Evolutionary conservation across 2,329 filamentous ascomycete genomes (phyloP), one percentile per base, ranked within the genome.

Genomic region (Endothia cerciana): DNA sequence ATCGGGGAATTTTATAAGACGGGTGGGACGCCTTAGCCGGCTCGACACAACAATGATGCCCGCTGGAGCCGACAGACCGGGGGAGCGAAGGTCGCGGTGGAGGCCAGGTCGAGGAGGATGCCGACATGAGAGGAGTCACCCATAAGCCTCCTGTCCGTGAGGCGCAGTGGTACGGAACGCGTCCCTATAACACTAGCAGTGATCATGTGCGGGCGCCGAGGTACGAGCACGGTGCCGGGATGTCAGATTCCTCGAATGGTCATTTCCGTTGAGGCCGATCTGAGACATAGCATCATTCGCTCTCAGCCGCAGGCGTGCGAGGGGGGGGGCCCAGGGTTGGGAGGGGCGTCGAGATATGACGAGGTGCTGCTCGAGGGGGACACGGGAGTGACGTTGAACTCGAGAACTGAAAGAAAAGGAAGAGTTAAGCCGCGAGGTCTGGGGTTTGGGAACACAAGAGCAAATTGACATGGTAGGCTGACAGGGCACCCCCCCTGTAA

Each of bases 1-100:
- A 62, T 53, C n/a, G 60, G 33, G 45, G 36, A 51, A 36, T 53
- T 62, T 40, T 38, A 49, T 25, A 25, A 43, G 25, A 30, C 30
- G 36, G 28, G 22, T 22, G 43, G 30, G 11, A 30, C 22, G n/a
- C 47, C 49, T 49, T 6, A 40, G 36, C 22, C 36, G 49, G 30
- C 19, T 62, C n/a, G 30, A 53, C 19, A 41, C 45, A 36, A 45
- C 60, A 55, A 55, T 28, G 28, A 30, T 25, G 33, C 36, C 36
- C 19, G 55, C 15, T 41, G 36, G 60, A 53, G n/a, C 33, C 47
- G 28, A 55, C 25, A 28, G 22, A 10, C 36, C 47, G 25, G 47
- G 22, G 7, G n/a, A 13, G 38, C 13, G 49, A 43, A 13, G 36
- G 43, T 55, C 47, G 45, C 10, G 19, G 51, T 55, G 60, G 45